These are phyloP conservation scores for Debaryomyces castellii DNA, from an alignment of 805 yeast genomes.

Conservation along the genomic window DNA sequence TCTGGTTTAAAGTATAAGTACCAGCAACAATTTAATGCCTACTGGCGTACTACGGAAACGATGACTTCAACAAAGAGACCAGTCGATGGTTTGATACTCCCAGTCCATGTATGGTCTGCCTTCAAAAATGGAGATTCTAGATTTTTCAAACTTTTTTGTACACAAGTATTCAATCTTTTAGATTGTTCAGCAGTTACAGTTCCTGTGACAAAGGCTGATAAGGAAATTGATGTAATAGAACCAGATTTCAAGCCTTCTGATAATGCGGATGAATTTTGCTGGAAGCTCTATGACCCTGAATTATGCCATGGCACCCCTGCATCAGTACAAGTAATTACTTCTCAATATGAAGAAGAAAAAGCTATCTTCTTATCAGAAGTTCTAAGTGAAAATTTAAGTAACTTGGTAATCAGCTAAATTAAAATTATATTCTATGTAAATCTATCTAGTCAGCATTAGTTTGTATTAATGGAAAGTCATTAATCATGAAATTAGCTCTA, in stretches of 20 bases:
- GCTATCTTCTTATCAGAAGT: slow-evolving; percentile 25
- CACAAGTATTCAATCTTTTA: slow-evolving; percentile 4
- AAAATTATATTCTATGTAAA: too few species aligned
- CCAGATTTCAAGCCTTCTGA: slow-evolving; percentile 26
- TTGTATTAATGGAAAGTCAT: too few species aligned
- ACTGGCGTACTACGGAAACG: slow-evolving; percentile 3
- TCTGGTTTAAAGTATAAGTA: slow-evolving; percentile 2
- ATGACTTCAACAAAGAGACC: slow-evolving; percentile 32
- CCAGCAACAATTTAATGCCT: slow-evolving; percentile 5
- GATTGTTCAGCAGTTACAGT: slow-evolving; percentile 6
- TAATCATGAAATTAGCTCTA: too few species aligned
- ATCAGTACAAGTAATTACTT: slow-evolving; percentile 63
- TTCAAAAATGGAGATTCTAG: background rate
- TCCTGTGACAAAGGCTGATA: slow-evolving; percentile 51
- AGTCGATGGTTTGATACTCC: slow-evolving; percentile 40
- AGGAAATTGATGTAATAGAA: slow-evolving; percentile 33
- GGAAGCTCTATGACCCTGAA: slow-evolving; percentile 44
- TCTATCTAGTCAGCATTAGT: too few species aligned
- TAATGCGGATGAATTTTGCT: slow-evolving; percentile 43
- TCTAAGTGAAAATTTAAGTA: background rate
- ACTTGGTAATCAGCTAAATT: too few species aligned
- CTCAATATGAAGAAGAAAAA: slow-evolving; percentile 61
- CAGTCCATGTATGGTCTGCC: slow-evolving; percentile 28
- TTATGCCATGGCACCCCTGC: slow-evolving; percentile 61
- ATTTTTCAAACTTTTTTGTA: slow-evolving; percentile 26